phyloP scores from a whole-genome alignment of 805 yeast species.

The Zygotorulaspora sp. region DNA sequence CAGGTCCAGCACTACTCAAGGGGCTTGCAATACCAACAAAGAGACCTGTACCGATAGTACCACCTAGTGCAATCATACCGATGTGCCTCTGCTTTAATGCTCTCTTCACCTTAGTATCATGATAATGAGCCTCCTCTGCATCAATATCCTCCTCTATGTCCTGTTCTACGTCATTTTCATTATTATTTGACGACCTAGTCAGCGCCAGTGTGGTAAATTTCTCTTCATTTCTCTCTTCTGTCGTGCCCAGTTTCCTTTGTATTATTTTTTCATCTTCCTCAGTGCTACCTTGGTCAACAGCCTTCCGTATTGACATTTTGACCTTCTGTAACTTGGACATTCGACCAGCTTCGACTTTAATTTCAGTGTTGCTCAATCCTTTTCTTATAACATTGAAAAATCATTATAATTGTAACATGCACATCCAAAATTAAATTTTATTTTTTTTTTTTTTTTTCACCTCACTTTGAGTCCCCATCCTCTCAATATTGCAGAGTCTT shows the following conservation, averaged over 20 bases:
- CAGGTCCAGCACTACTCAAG: conserved; percentile 58
- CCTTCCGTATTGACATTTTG: neutral
- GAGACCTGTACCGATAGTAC: conserved; percentile 69
- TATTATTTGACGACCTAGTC: neutral
- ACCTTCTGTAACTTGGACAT: conserved; percentile 3
- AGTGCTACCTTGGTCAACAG: neutral
- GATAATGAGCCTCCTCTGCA: conserved; percentile 32
- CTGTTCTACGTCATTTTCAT: neutral
- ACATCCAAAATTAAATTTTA: too few species aligned
- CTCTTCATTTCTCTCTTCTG: neutral
- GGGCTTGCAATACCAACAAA: conserved; percentile 60
- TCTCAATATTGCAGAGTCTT: too few species aligned
- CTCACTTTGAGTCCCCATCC: too few species aligned
- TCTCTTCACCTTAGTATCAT: conserved; percentile 47
- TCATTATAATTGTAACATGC: too few species aligned
- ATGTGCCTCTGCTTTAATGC: conserved; percentile 59
- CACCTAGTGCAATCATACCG: conserved; percentile 69
- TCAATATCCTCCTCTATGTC: conserved; percentile 15
- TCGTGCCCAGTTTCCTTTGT: conserved; percentile 1
- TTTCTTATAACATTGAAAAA: too few species aligned
- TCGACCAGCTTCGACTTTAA: too few species aligned
- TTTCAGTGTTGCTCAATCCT: too few species aligned
- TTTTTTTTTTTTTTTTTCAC: too few species aligned
- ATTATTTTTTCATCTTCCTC: conserved; percentile 1
- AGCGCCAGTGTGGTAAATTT: neutral